Percentiles rank a stretch among this genome's conserved stretches.
These are phyloP conservation scores for sorghum (Sorghum bicolor) DNA, from an alignment of 176 grass and related monocot species.

Conservation along the genomic window Sorghum_bicolor_NCBIv3 NC_012870.2:9466501-9467000, in stretches of 20 bases:
- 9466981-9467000: background rate
- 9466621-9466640: background rate
- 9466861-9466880: background rate
- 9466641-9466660: background rate
- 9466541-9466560: background rate
- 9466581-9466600: background rate
- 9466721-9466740: background rate
- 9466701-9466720: background rate
- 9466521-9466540: background rate
- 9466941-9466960: background rate
- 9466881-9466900: background rate
- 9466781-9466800: background rate
- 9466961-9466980: background rate
- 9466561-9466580: background rate
- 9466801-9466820: background rate
- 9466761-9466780: background rate
- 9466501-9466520: conserved; percentile 8
- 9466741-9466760: background rate
- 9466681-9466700: background rate
- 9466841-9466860: background rate
- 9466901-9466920: background rate
- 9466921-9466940: background rate
- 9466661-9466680: background rate
- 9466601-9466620: background rate
- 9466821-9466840: background rate